These are phyloP conservation scores for Eruca vesicaria DNA, from an alignment of 441 rosid species.

Conservation along the genomic window DNA sequence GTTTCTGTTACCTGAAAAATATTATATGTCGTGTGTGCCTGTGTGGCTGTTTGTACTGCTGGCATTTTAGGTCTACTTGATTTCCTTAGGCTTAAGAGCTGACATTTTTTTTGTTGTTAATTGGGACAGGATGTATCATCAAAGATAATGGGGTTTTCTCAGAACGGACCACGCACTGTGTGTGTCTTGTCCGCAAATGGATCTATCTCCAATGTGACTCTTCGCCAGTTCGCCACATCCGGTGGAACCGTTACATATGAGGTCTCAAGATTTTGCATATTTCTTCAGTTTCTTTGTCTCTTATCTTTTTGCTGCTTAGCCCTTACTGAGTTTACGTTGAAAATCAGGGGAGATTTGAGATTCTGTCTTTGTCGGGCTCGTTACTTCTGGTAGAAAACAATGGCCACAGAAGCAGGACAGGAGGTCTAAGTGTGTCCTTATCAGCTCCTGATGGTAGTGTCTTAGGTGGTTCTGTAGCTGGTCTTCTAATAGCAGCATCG, in stretches of 20 bases:
- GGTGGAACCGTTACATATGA: conserved; percentile 65
- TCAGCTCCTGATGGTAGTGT: conserved; percentile 66
- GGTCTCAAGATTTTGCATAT: conserved; percentile 38
- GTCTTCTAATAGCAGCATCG: conserved; percentile 69
- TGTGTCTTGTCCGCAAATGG: conserved; percentile 74
- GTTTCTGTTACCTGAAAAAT: background rate
- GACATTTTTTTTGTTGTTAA: background rate
- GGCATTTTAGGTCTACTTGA: background rate
- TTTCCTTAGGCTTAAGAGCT: background rate
- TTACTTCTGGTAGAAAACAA: conserved; percentile 51
- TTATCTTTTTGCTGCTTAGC: background rate
- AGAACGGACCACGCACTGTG: conserved; percentile 54
- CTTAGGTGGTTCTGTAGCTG: conserved; percentile 78
- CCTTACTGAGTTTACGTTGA: background rate
- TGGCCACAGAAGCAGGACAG: conserved; percentile 59
- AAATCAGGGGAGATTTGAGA: conserved; percentile 61
- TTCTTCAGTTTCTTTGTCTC: background rate
- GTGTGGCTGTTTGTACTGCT: background rate
- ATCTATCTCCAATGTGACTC: conserved; percentile 60
- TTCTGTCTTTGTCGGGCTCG: conserved; percentile 66
- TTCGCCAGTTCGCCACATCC: conserved; percentile 48
- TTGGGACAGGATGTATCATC: conserved; percentile 55
- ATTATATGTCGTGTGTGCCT: background rate
- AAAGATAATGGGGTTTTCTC: conserved; percentile 59
- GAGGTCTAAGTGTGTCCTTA: conserved; percentile 58